Percentiles rank a stretch among this genome's conserved stretches.
Evolutionary conservation across 225 moss, liverwort and hornwort genomes (phyloP).

Genomic region (Bryum argenteum): DNA sequence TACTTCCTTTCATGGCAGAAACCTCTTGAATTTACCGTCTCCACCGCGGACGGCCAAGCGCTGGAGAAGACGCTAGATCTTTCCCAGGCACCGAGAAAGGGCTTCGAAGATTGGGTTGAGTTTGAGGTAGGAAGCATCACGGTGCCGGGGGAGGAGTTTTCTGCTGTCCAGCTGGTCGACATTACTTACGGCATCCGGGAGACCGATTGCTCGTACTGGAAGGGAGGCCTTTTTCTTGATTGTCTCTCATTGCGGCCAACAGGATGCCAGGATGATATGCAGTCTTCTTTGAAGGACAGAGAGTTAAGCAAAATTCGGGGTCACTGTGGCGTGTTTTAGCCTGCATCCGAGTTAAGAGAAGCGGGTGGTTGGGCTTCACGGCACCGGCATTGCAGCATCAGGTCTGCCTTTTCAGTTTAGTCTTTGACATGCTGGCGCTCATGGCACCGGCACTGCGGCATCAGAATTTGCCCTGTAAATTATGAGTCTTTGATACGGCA

Average conservation of each 20-base stretch:
- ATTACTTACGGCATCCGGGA: conserved; percentile 61
- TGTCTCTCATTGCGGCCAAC: conserved; percentile 69
- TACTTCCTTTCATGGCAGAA: conserved; percentile 76
- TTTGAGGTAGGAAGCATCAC: conserved; percentile 81
- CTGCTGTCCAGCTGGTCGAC: conserved; percentile 52
- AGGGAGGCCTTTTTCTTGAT: conserved; percentile 82
- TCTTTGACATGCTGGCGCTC: conserved; percentile 7
- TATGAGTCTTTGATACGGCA: background rate
- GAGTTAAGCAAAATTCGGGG: conserved; percentile 42
- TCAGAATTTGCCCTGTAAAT: conserved; percentile 17
- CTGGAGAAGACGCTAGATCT: conserved; percentile 72
- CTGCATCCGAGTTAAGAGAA: background rate
- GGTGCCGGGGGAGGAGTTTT: conserved; percentile 49
- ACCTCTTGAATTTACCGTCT: conserved; percentile 61
- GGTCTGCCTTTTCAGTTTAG: conserved; percentile 16
- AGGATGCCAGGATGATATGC: conserved; percentile 50
- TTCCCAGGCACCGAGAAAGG: conserved; percentile 37
- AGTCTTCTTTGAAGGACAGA: conserved; percentile 23
- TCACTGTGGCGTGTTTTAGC: conserved; percentile 47
- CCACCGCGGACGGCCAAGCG: conserved; percentile 53
- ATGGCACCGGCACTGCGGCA: conserved; percentile 9
- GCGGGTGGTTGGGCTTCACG: conserved; percentile 1
- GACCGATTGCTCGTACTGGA: conserved; percentile 77
- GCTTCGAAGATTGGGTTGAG: conserved; percentile 86
- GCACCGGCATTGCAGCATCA: conserved; percentile 2